phyloP scores from a whole-genome alignment of 371 early-diverging fungal genomes.

The Smittium culicis region DNA sequence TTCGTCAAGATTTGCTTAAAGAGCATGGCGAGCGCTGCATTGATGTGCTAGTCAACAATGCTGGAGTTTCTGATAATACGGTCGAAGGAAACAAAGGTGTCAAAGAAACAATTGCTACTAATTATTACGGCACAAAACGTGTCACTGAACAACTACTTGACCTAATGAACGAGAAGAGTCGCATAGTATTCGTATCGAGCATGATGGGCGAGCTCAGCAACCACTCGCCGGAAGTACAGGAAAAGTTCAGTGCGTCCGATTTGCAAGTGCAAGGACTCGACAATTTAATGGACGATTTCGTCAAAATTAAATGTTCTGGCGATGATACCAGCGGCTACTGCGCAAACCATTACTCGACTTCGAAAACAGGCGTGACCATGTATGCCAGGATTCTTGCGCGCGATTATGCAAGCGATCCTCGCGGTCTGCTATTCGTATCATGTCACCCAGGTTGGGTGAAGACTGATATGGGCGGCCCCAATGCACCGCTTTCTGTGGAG shows the following conservation, averaged over 20 bases:
- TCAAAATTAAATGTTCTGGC: not conserved
- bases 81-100: not conserved
- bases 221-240: not conserved
- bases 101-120: not conserved
- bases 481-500: not conserved
- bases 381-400: not conserved
- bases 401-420: not conserved
- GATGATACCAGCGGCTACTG: not conserved
- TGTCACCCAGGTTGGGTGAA: not conserved
- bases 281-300: not conserved
- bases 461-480: not conserved
- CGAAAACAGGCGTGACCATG: not conserved
- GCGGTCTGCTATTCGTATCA: not conserved
- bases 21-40: not conserved
- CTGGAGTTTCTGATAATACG: not conserved
- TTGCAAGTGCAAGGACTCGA: not conserved
- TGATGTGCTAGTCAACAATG: not conserved
- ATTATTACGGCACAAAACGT: not conserved
- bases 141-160: not conserved
- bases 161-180: not conserved
- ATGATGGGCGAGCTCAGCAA: not conserved
- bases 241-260: not conserved
- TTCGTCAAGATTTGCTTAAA: not conserved
- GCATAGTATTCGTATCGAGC: not conserved
- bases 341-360: not conserved